Conservation (phyloP, 23 red algal species). For the Gracilaria gracilis region DNA sequence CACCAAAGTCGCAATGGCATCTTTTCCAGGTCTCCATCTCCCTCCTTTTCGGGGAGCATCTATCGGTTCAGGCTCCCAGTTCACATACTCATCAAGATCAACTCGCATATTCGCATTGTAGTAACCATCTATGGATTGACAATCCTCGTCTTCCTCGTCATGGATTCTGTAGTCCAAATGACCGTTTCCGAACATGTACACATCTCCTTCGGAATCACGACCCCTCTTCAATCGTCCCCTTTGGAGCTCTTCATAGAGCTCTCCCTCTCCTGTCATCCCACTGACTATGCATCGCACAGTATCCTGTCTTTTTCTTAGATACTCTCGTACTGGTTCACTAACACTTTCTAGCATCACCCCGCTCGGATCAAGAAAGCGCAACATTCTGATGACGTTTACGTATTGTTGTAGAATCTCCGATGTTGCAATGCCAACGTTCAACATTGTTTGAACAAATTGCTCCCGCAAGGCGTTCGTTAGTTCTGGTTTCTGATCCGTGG, state of each 20-base stretch:
- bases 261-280: conserved; percentile 78
- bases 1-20: conserved; percentile 76
- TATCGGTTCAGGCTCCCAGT: conserved; percentile 80
- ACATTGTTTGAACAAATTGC: conserved; percentile 60
- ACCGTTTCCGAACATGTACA: conserved; percentile 15
- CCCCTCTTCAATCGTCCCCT: conserved; percentile 28
- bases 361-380: conserved; percentile 72
- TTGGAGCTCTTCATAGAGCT: conserved; percentile 70
- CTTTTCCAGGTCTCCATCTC: conserved; percentile 55
- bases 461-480: conserved; percentile 56
- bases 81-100: conserved; percentile 41
- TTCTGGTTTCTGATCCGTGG: conserved; percentile 71
- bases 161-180: not conserved
- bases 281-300: conserved; percentile 83
- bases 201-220: conserved; percentile 47
- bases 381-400: conserved; percentile 65
- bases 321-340: conserved; percentile 72
- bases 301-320: conserved; percentile 61
- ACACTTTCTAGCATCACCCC: conserved; percentile 78
- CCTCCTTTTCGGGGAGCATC: conserved; percentile 70
- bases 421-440: conserved; percentile 69
- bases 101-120: conserved; percentile 35
- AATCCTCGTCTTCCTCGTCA: conserved; percentile 67
- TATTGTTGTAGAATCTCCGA: conserved; percentile 82
- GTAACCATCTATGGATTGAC: conserved; percentile 59